These are phyloP conservation scores for Vigna mungo DNA, from an alignment of 306 rosid species.

Conservation along the genomic window DNA sequence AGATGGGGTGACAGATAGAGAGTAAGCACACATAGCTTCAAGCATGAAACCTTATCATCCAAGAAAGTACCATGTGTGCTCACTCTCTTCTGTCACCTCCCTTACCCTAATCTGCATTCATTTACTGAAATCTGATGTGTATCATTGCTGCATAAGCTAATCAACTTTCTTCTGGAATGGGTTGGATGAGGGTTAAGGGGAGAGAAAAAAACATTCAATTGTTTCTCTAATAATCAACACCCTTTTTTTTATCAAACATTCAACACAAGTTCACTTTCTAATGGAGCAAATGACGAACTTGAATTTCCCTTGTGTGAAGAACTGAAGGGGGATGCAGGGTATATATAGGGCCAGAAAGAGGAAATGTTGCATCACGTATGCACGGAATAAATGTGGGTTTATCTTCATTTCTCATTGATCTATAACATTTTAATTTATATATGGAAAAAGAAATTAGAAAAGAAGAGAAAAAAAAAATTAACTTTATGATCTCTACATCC, in stretches of 20 bases:
- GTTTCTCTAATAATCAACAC: conserved; percentile 26
- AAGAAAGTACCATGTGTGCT: conserved; percentile 95
- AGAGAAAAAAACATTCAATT: conserved; percentile 1
- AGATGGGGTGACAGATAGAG: conserved; percentile 88
- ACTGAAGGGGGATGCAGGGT: conserved; percentile 43
- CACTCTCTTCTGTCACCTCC: conserved; percentile 99
- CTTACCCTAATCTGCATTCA: conserved; percentile 48
- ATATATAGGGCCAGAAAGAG: conserved; percentile 68
- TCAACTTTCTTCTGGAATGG: background rate
- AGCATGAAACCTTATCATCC: conserved; percentile 67
- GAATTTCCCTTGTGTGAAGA: conserved; percentile 49
- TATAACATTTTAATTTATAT: conserved; percentile 45
- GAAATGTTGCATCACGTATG: conserved; percentile 52
- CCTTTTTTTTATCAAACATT: conserved; percentile 15
- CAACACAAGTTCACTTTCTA: conserved; percentile 33
- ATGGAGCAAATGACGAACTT: conserved; percentile 36
- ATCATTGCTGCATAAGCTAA: background rate
- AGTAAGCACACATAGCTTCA: conserved; percentile 91
- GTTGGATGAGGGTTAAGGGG: background rate
- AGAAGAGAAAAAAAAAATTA: conserved; percentile 22
- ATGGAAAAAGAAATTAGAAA: conserved; percentile 41
- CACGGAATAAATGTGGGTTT: conserved; percentile 79
- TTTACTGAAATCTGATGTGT: background rate
- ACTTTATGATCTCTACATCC: conserved; percentile 42
- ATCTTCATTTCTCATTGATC: conserved; percentile 52